Evolutionary conservation across 495 filamentous ascomycete genomes (phyloP).

Genomic region (Aspergillus sclerotiicarbonarius): DNA sequence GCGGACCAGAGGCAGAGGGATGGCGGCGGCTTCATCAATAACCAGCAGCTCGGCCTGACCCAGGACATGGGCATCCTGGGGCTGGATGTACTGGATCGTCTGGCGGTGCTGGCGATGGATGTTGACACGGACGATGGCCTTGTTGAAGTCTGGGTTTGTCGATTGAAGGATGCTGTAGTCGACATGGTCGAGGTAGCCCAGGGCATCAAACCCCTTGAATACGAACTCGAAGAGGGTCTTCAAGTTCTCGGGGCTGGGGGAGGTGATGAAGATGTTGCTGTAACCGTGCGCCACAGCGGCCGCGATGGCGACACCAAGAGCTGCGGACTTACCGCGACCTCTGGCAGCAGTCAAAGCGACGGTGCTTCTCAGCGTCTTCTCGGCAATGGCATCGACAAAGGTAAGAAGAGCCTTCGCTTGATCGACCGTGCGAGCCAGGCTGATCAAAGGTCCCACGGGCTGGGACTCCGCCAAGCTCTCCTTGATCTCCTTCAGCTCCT

Average conservation of each 20-base stretch:
- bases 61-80: conserved; percentile 89
- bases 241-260: conserved; percentile 95
- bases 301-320: conserved; percentile 89
- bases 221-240: conserved; percentile 98
- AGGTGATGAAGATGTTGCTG: conserved; percentile 99
- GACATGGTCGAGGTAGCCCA: conserved; percentile 87
- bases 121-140: conserved; percentile 96
- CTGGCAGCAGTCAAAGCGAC: conserved; percentile 91
- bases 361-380: conserved; percentile 92
- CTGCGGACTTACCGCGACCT: conserved; percentile 96
- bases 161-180: conserved; percentile 99
- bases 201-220: conserved; percentile 96
- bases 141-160: conserved; percentile 98
- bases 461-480: conserved; percentile 81
- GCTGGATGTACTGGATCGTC: conserved; percentile 97
- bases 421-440: conserved; percentile 84
- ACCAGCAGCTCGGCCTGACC: conserved; percentile 96
- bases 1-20: conserved; percentile 85
- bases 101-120: conserved; percentile 93
- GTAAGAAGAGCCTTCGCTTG: conserved; percentile 94
- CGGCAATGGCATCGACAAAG: conserved; percentile 93
- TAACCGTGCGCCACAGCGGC: conserved; percentile 95
- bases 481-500: conserved; percentile 84
- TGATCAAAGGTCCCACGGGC: conserved; percentile 78
- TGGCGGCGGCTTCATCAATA: conserved; percentile 97